Percentiles rank a stretch among this genome's conserved stretches.
phyloP scores from a whole-genome alignment of 805 yeast species.

The Diddensiella caesifluorescens region DNA sequence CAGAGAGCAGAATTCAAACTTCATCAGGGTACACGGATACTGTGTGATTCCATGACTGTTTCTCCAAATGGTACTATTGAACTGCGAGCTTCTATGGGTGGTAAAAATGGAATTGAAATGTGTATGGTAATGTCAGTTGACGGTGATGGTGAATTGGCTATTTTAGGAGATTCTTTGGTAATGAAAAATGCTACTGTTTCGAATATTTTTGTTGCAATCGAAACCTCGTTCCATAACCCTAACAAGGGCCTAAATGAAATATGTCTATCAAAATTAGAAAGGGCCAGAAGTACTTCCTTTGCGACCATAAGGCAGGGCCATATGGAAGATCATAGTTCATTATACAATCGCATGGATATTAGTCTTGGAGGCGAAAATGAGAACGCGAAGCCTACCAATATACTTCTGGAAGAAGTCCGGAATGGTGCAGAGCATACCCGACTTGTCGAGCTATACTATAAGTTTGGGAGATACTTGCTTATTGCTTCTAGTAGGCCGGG shows the following conservation, averaged over 20 bases:
- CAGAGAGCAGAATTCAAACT: neutral
- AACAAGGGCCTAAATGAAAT: neutral
- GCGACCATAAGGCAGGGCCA: neutral
- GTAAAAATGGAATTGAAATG: constrained; percentile 3
- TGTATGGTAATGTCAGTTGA: neutral
- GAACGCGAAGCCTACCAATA: neutral
- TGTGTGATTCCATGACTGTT: neutral
- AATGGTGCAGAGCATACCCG: neutral
- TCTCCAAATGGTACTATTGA: neutral
- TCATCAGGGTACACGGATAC: neutral
- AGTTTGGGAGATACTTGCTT: constrained; percentile 11
- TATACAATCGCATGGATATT: constrained; percentile 2
- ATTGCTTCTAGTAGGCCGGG: constrained; percentile 8
- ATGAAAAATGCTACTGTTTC: constrained; percentile 3
- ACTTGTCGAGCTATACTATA: constrained; percentile 2
- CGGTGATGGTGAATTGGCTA: neutral
- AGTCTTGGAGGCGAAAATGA: neutral
- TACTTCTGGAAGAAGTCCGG: neutral
- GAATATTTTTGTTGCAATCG: neutral
- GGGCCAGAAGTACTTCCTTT: neutral
- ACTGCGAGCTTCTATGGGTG: constrained; percentile 1
- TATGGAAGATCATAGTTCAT: neutral
- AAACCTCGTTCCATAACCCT: neutral
- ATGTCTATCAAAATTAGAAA: neutral
- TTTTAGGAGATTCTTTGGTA: neutral